These are phyloP conservation scores for Tetradesmus lagerheimii DNA, from an alignment of 139 green algal genomes.

Conservation along the genomic window DNA sequence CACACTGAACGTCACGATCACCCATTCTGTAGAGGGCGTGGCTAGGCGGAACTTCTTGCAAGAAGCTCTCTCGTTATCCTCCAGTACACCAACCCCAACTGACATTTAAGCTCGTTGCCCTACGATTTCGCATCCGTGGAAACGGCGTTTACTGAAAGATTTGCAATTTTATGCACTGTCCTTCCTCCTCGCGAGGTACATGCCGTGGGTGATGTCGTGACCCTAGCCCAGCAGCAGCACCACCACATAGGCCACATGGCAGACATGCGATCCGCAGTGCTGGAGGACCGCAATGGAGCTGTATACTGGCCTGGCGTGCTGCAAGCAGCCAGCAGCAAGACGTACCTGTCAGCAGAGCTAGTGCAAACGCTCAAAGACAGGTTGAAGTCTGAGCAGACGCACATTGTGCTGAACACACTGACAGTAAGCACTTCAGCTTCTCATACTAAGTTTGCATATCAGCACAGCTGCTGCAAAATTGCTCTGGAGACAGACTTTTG, in stretches of 20 bases:
- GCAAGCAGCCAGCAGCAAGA: not conserved
- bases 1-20: not conserved
- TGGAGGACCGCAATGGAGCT: not conserved
- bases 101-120: not conserved
- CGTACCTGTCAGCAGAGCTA: not conserved
- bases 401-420: slow-evolving; percentile 44
- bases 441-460: not conserved
- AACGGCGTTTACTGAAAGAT: not conserved
- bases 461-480: not conserved
- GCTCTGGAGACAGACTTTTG: not conserved
- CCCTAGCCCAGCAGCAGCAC: not conserved
- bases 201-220: not conserved
- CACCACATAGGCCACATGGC: not conserved
- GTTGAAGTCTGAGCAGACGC: slow-evolving; percentile 35
- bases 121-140: not conserved
- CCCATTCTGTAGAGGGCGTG: not conserved
- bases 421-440: not conserved
- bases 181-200: not conserved
- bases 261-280: not conserved
- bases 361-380: slow-evolving; percentile 9
- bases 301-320: not conserved
- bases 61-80: not conserved
- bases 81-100: slow-evolving; percentile 5
- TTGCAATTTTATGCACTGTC: not conserved
- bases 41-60: not conserved